Evolutionary conservation across 768 basidiomycete genomes (phyloP).

Genomic region (Mycena kentingensis): DNA sequence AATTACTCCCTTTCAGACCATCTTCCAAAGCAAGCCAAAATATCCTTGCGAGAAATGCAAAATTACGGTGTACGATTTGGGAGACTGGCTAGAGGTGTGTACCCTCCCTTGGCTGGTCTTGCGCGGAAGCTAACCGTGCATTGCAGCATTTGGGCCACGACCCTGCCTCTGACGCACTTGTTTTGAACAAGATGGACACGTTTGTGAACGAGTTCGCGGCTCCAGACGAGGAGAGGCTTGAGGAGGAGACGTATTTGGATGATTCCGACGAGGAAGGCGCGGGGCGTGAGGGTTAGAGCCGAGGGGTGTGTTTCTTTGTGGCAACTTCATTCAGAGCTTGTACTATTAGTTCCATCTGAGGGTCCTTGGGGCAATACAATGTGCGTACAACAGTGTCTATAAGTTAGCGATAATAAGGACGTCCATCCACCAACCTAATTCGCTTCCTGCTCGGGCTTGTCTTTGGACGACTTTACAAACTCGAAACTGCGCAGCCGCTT

Average conservation of each 20-base stretch:
- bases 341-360: not conserved
- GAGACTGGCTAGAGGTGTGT: conserved; percentile 11
- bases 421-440: no score
- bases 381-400: no score
- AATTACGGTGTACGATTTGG: conserved; percentile 9
- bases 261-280: not conserved
- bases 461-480: no score
- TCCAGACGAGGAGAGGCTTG: conserved; percentile 6
- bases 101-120: not conserved
- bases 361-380: no score
- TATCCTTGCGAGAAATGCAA: conserved; percentile 14
- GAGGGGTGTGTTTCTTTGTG: not conserved
- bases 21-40: conserved; percentile 12
- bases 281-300: no score
- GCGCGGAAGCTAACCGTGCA: not conserved
- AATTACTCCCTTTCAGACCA: not conserved
- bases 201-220: conserved; percentile 14
- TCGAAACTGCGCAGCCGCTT: no score
- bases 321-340: not conserved
- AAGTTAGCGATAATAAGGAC: no score
- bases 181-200: conserved; percentile 10
- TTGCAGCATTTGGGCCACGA: conserved; percentile 16
- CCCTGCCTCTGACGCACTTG: conserved; percentile 10
- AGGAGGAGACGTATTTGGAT: conserved; percentile 6
- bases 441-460: no score